Evolutionary conservation across 768 basidiomycete species (phyloP), one percentile per base, ranked within the genome.

Genomic region (Pisolithus tinctorius): DNA sequence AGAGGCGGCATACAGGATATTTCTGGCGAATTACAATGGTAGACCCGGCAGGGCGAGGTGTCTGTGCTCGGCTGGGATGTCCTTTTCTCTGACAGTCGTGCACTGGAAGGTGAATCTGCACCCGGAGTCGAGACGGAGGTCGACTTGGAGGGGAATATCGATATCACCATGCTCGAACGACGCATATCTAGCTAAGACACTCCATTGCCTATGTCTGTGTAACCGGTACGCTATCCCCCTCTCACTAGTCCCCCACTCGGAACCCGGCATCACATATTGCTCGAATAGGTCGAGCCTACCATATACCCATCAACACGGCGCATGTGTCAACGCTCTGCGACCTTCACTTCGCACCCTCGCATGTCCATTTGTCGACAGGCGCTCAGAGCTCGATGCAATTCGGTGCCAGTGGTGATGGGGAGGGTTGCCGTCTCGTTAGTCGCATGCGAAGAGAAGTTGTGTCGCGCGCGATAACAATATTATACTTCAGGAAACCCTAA

Each of bases 301-400:
- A 80, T 49, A 82, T 95, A 50, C 86, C 83, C 1, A 74, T 93
- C 57, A 97, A 94, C 61, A 78, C 86, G 16, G 82, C 93, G 1
- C 94, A 97, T 66, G 80, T 86, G 61, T 87, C 90, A 1, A 74
- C 81, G 11, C 74, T 94, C 38, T 94, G 90, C 66, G 93, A 96
- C 64, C 97, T 90, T 63, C 83, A 87, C 0, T 93, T 95, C 69
- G 78, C 87, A 0, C 80, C 93, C 1, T 81, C 86, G 0, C 90
- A 97, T 57, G 64, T 74, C 8, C 79, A 82, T 61, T 58, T 74
- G 3, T 59, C 63, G 10, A 72, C 70, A 1, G 75, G 75, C 4
- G 63, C 64, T 34, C 69, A 74, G 14, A 78, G 79, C 1, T 62
- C 82, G 3, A 68, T 90, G 1, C 88, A 88, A 61, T 69, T 99